Conservation (phyloP, 108 stramenopile species). For the Conticribra weissflogii region DNA sequence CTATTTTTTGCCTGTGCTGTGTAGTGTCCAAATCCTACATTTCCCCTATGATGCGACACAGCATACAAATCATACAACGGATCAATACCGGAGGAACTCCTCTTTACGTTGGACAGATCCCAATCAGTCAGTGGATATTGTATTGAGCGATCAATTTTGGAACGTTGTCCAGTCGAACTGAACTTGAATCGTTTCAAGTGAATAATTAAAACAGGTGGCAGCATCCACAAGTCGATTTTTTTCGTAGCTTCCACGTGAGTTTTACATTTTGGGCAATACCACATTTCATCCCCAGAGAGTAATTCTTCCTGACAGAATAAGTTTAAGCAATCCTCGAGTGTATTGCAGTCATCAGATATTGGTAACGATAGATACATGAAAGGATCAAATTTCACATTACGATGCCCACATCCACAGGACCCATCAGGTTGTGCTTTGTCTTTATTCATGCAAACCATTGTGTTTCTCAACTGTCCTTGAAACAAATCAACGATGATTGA, state of each 20-base stretch:
- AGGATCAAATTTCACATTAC: constrained; percentile 91
- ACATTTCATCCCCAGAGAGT: constrained; percentile 78
- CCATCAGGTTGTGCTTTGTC: constrained; percentile 19
- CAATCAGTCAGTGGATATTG: constrained; percentile 65
- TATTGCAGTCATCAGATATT: constrained; percentile 38
- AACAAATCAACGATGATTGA: constrained; percentile 93
- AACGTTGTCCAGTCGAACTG: constrained; percentile 54
- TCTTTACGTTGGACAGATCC: constrained; percentile 58
- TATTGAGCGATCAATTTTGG: constrained; percentile 72
- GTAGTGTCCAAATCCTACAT: constrained; percentile 94
- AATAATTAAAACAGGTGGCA: constrained; percentile 93
- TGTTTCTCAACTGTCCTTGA: constrained; percentile 94
- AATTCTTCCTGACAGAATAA: constrained; percentile 74
- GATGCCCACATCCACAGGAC: constrained; percentile 53
- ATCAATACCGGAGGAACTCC: constrained; percentile 40
- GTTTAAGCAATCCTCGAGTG: constrained; percentile 78
- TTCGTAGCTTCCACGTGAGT: constrained; percentile 80
- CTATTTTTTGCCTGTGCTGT: constrained; percentile 86
- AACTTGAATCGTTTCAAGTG: constrained; percentile 94
- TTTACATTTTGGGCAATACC: constrained; percentile 87
- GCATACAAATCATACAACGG: constrained; percentile 95
- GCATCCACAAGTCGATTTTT: constrained; percentile 87
- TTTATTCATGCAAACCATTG: constrained; percentile 68
- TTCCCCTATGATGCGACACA: constrained; percentile 91
- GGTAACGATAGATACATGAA: constrained; percentile 96